Percentiles rank a stretch among this genome's conserved stretches.
These are phyloP conservation scores for Suhomyces guaymorum DNA, from an alignment of 1,139 yeast species.

Conservation along the genomic window DNA sequence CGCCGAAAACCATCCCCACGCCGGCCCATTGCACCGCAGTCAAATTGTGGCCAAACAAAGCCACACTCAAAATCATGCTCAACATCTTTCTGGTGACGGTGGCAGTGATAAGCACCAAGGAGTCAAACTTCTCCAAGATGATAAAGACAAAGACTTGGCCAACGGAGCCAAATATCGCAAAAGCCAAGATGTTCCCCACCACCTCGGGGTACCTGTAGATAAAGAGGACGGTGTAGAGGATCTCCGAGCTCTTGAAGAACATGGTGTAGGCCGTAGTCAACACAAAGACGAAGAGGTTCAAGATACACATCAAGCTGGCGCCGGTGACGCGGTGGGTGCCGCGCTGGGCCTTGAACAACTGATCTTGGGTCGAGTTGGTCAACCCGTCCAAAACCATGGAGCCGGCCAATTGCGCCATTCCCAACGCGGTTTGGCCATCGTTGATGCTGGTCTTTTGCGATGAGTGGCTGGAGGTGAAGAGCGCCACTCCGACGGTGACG, in stretches of 20 bases:
- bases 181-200: constrained; percentile 58
- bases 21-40: constrained; percentile 73
- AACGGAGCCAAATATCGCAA: constrained; percentile 79
- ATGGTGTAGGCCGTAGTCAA: constrained; percentile 43
- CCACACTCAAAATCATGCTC: constrained; percentile 86
- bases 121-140: constrained; percentile 81
- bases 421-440: constrained; percentile 51
- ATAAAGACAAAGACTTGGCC: constrained; percentile 92
- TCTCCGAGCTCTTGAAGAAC: constrained; percentile 48
- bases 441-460: constrained; percentile 26
- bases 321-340: constrained; percentile 49
- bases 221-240: constrained; percentile 50
- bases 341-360: constrained; percentile 52
- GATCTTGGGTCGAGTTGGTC: constrained; percentile 92
- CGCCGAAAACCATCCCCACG: constrained; percentile 75
- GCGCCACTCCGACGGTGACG: constrained; percentile 78
- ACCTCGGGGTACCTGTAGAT: constrained; percentile 51
- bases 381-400: constrained; percentile 86
- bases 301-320: constrained; percentile 81
- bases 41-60: constrained; percentile 78
- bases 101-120: constrained; percentile 82
- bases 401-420: constrained; percentile 56
- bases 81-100: constrained; percentile 96
- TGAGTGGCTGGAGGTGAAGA: constrained; percentile 63
- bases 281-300: constrained; percentile 59